These are phyloP conservation scores for Alisma plantagoaquatica DNA, from an alignment of 106 monocot species.

Conservation along the genomic window DNA sequence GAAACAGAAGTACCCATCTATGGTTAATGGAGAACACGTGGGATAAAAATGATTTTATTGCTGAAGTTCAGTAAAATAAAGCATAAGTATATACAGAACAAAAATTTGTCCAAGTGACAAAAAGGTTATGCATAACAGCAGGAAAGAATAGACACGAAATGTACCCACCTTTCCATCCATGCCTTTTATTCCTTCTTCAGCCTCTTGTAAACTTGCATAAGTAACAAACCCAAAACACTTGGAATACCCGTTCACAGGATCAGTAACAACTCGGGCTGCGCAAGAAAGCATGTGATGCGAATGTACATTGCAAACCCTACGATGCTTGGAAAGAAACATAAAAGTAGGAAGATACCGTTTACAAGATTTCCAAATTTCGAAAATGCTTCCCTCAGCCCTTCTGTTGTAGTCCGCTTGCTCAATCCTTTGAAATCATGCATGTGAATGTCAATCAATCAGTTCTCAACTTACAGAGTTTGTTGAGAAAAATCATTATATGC, in stretches of 20 bases:
- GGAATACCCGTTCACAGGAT: conserved; percentile 57
- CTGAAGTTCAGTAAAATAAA: too few relatives aligned
- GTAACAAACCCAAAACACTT: conserved; percentile 73
- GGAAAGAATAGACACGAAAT: too few relatives aligned
- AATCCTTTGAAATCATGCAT: conserved; percentile 41
- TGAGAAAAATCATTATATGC: too few relatives aligned
- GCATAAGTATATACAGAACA: too few relatives aligned
- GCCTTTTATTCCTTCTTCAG: conserved; percentile 51
- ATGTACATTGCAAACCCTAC: background rate
- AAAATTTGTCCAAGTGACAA: too few relatives aligned
- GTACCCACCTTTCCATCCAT: conserved; percentile 70
- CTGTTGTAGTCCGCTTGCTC: conserved; percentile 63
- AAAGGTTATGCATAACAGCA: too few relatives aligned
- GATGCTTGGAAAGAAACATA: background rate
- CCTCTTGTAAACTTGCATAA: conserved; percentile 46
- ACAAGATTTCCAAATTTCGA: conserved; percentile 54
- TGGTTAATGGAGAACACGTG: too few relatives aligned
- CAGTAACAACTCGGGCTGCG: conserved; percentile 64
- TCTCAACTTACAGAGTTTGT: too few relatives aligned
- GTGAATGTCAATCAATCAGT: too few relatives aligned
- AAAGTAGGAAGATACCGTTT: conserved; percentile 25
- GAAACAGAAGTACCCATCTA: too few relatives aligned
- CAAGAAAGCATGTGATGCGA: conserved; percentile 3
- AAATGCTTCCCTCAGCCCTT: conserved; percentile 57
- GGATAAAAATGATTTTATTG: too few relatives aligned